A percentile compares a stretch with the other conserved stretches of the same genome.
Conservation (phyloP, 768 basidiomycete species). For the Rhodotorula kratochvilovae region DNA sequence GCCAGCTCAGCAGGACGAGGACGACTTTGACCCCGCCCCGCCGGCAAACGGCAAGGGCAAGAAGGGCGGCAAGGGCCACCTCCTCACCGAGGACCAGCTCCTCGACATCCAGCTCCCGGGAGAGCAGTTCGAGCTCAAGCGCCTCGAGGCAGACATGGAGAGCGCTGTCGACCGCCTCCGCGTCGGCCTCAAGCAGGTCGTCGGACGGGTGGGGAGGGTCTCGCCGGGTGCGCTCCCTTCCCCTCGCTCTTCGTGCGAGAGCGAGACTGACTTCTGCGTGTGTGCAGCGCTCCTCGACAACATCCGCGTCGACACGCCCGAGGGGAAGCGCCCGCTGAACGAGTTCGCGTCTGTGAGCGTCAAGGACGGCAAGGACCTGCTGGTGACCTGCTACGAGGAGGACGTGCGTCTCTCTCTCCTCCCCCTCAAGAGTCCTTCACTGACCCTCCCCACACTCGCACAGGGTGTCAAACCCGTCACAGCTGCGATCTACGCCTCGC, state of each 20-base stretch:
- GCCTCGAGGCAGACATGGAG: slow-evolving; percentile 17
- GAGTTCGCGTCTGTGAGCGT: slow-evolving; percentile 36
- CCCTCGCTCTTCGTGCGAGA: neutral
- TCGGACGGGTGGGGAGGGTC: slow-evolving; percentile 31
- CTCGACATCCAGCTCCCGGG: slow-evolving; percentile 30
- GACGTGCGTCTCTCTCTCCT: slow-evolving; percentile 9
- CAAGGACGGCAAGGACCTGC: slow-evolving; percentile 36
- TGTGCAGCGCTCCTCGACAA: slow-evolving; percentile 25
- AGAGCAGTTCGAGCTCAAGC: slow-evolving; percentile 25
- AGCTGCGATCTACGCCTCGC: slow-evolving; percentile 35
- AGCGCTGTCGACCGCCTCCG: slow-evolving; percentile 24
- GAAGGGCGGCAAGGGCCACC: slow-evolving; percentile 30
- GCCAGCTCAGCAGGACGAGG: neutral
- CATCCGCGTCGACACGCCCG: slow-evolving; percentile 26
- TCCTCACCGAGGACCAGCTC: slow-evolving; percentile 26
- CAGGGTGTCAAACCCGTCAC: slow-evolving; percentile 32
- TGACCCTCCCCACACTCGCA: neutral
- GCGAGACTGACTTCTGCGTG: neutral
- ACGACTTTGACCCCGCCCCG: neutral
- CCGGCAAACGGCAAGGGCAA: slow-evolving; percentile 24
- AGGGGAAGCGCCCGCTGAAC: slow-evolving; percentile 31
- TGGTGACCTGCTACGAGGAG: slow-evolving; percentile 36
- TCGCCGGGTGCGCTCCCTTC: slow-evolving; percentile 17
- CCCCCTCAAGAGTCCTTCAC: neutral
- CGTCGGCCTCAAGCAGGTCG: slow-evolving; percentile 32